These are phyloP conservation scores for Pyrenophora teres DNA, from an alignment of 2,329 filamentous ascomycete species.

Conservation along the genomic window DNA sequence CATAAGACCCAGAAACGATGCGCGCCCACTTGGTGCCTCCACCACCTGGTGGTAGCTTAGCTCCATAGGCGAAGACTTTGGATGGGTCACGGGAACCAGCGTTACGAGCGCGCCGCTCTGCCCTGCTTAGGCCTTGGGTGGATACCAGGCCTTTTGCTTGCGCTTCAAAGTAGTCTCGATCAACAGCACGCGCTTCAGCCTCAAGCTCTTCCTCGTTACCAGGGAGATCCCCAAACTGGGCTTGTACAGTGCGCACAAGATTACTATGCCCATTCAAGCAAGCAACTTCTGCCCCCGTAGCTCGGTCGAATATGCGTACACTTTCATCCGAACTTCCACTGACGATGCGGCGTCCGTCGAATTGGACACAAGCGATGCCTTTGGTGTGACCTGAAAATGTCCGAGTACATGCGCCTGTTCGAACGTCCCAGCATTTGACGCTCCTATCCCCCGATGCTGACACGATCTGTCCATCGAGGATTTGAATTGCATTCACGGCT, in stretches of 20 bases:
- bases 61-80: conserved; percentile 78
- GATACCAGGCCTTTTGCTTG: conserved; percentile 53
- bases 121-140: conserved; percentile 34
- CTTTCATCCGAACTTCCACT: conserved; percentile 96
- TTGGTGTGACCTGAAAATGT: conserved; percentile 88
- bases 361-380: conserved; percentile 97
- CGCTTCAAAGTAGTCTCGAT: conserved; percentile 71
- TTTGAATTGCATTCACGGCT: conserved; percentile 95
- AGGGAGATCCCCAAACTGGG: conserved; percentile 87
- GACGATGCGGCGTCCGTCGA: conserved; percentile 89
- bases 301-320: conserved; percentile 90
- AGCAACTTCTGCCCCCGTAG: conserved; percentile 85
- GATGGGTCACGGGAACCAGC: conserved; percentile 75
- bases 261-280: conserved; percentile 80
- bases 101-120: conserved; percentile 55
- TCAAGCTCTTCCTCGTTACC: conserved; percentile 77
- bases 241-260: conserved; percentile 91
- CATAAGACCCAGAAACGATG: conserved; percentile 97
- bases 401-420: conserved; percentile 72
- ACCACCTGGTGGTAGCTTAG: conserved; percentile 86
- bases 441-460: conserved; percentile 92
- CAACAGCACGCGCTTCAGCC: conserved; percentile 72
- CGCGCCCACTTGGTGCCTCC: conserved; percentile 86
- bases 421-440: conserved; percentile 95
- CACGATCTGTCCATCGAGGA: conserved; percentile 82